Conservation (phyloP, 2,329 filamentous ascomycete species). For the Passalora sequoiae region DNA sequence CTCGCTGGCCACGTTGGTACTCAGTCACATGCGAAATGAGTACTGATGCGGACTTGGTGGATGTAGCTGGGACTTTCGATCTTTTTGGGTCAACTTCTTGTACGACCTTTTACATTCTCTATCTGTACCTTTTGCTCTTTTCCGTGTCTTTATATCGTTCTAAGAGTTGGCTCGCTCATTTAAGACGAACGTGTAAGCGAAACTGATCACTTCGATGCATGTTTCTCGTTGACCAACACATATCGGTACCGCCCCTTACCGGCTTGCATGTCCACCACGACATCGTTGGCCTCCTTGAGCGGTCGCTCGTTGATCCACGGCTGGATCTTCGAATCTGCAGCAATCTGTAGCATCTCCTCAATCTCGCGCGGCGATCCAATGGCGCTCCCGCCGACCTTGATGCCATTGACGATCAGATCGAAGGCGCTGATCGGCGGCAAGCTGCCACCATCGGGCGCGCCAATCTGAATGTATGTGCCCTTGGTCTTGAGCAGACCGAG, state of each 20-base stretch:
- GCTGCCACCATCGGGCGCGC: constrained; percentile 55
- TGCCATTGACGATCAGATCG: constrained; percentile 53
- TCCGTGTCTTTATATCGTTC: too few relatives aligned
- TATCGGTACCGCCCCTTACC: constrained; percentile 48
- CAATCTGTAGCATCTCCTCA: constrained; percentile 56
- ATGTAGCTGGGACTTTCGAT: too few relatives aligned
- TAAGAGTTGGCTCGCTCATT: too few relatives aligned
- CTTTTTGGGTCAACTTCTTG: too few relatives aligned
- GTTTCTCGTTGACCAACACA: constrained; percentile 26
- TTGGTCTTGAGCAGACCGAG: constrained; percentile 54
- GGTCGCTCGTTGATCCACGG: constrained; percentile 58
- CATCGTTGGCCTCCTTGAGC: constrained; percentile 56
- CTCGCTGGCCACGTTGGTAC: too few relatives aligned
- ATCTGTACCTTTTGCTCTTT: too few relatives aligned
- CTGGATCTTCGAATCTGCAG: constrained; percentile 53
- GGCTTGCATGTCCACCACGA: constrained; percentile 51
- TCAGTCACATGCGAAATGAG: too few relatives aligned
- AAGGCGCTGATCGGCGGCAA: constrained; percentile 53
- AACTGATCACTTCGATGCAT: too few relatives aligned
- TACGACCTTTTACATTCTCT: too few relatives aligned
- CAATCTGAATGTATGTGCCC: constrained; percentile 61
- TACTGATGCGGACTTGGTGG: too few relatives aligned
- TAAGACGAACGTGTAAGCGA: too few relatives aligned
- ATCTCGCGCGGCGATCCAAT: constrained; percentile 54
- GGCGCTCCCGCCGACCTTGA: constrained; percentile 40